Conservation (phyloP, 371 early-diverging fungal genomes). For the Coemansia sp. region DNA sequence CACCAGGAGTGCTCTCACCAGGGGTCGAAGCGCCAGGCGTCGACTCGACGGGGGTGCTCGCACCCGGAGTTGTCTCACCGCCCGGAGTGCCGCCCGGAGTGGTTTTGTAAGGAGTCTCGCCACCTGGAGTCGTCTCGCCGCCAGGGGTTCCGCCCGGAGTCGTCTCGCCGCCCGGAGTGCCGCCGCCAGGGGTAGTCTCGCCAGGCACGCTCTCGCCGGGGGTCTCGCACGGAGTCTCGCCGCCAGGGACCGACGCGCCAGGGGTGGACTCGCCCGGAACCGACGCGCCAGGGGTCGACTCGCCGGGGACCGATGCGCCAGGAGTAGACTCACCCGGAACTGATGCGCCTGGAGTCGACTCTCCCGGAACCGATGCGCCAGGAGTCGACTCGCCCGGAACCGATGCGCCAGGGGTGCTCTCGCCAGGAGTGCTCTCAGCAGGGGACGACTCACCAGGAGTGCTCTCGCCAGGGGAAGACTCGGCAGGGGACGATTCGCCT, state of each 20-base stretch:
- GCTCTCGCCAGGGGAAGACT: not conserved
- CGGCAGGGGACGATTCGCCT: slow-evolving; percentile 8
- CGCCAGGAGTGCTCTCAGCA: slow-evolving; percentile 10
- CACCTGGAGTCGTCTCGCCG: slow-evolving; percentile 6
- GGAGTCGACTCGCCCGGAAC: slow-evolving; percentile 10
- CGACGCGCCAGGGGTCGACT: not conserved
- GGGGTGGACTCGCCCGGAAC: slow-evolving; percentile 4
- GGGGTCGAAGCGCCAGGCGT: slow-evolving; percentile 9
- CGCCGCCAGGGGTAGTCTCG: slow-evolving; percentile 6
- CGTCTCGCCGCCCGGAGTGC: slow-evolving; percentile 5
- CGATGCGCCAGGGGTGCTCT: not conserved
- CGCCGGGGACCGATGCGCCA: slow-evolving; percentile 11
- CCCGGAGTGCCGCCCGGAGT: slow-evolving; percentile 3
- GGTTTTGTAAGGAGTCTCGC: no score
- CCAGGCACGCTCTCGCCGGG: slow-evolving; percentile 14
- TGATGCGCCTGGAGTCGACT: slow-evolving; percentile 12
- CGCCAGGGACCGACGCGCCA: slow-evolving; percentile 12
- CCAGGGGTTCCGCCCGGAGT: not conserved
- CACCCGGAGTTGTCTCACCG: not conserved
- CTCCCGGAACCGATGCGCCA: slow-evolving; percentile 11
- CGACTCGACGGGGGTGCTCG: slow-evolving; percentile 2
- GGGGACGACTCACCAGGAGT: slow-evolving; percentile 5
- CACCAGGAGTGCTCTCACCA: not conserved
- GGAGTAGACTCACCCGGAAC: slow-evolving; percentile 8
- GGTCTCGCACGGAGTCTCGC: slow-evolving; percentile 6